Conservation (phyloP, 805 yeast genomes). For the Kluyveromyces aestuarii region DNA sequence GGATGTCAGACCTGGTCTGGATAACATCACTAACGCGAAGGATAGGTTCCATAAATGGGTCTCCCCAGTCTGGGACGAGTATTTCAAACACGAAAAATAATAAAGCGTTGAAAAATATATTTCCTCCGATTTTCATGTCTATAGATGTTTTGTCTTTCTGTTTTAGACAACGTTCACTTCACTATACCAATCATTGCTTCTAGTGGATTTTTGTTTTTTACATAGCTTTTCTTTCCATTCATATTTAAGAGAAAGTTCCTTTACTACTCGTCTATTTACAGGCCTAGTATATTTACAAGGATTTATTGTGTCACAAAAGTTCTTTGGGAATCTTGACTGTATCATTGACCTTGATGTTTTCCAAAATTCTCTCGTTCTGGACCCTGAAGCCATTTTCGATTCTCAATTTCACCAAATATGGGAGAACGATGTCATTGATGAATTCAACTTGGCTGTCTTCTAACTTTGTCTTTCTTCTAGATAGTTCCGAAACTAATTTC, state of each 20-base stretch:
- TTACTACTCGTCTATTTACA: neutral
- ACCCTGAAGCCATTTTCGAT: slow-evolving; percentile 1
- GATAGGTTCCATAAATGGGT: slow-evolving; percentile 69
- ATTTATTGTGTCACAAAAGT: neutral
- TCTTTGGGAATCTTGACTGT: neutral
- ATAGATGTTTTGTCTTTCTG: neutral
- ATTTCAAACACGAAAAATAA: slow-evolving; percentile 30
- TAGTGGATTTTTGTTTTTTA: neutral
- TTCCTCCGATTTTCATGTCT: neutral
- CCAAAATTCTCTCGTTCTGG: neutral
- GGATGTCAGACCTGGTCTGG: slow-evolving; percentile 94
- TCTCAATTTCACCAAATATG: slow-evolving; percentile 1
- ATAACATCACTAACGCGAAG: slow-evolving; percentile 46
- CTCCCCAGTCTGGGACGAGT: slow-evolving; percentile 57
- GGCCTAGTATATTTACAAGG: neutral
- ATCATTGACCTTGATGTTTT: neutral
- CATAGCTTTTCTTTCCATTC: neutral
- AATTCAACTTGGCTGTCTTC: neutral
- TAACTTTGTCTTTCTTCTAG: neutral
- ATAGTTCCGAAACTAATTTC: neutral
- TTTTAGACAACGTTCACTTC: neutral
- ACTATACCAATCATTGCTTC: neutral
- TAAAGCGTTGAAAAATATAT: neutral
- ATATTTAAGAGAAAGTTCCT: neutral
- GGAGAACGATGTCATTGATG: neutral